phyloP scores from a whole-genome alignment of 345 rosid species.

The Eucalyptus cloeziana region DNA sequence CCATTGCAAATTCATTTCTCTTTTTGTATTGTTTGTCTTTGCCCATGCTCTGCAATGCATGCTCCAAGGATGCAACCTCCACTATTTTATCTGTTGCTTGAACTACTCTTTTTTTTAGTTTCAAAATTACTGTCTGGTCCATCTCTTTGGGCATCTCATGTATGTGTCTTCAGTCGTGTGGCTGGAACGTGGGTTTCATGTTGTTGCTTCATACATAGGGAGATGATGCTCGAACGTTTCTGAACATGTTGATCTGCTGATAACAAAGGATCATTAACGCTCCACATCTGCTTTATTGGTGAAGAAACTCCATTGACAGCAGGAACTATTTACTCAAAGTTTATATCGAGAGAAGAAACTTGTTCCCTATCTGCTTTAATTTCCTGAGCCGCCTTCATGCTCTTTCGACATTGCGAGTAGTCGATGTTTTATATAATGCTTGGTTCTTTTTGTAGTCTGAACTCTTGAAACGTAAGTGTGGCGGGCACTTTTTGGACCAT shows the following conservation, averaged over 20 bases:
- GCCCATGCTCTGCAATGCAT: background rate
- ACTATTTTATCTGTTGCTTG: background rate
- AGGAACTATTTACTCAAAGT: background rate
- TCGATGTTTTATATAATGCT: background rate
- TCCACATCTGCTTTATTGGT: background rate
- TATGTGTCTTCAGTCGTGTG: background rate
- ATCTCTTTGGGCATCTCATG: background rate
- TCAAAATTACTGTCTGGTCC: background rate
- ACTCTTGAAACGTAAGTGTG: background rate
- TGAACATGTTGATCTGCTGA: background rate
- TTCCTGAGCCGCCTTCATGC: background rate
- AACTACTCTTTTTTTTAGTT: background rate
- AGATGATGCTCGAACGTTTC: background rate
- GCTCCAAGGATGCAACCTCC: background rate
- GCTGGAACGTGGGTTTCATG: background rate
- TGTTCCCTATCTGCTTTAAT: background rate
- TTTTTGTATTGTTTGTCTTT: background rate
- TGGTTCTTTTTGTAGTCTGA: background rate
- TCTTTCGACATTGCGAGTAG: background rate
- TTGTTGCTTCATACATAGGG: background rate
- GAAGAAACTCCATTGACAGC: background rate
- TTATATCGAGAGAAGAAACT: background rate
- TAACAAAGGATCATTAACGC: background rate
- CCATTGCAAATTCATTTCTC: background rate
- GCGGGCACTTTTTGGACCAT: background rate